phyloP scores from a whole-genome alignment of 371 early-diverging fungal species.

The Parasitella parasitica region DNA sequence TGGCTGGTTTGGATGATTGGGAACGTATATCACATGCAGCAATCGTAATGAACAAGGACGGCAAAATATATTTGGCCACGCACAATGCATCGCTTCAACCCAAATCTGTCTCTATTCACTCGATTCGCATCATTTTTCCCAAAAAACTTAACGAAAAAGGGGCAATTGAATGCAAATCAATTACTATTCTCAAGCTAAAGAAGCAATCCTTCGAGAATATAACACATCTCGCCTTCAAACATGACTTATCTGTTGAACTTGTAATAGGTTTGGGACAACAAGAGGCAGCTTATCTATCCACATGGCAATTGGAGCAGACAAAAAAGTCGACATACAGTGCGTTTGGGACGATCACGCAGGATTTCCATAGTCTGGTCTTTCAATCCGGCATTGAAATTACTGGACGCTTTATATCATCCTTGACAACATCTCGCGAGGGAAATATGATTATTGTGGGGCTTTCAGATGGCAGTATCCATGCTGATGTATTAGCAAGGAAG shows the following conservation, averaged over 20 bases:
- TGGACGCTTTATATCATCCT: conserved; percentile 32
- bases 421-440: conserved; percentile 16
- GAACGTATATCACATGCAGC: conserved; percentile 49
- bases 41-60: conserved; percentile 25
- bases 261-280: conserved; percentile 16
- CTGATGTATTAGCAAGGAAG: conserved; percentile 15
- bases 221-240: conserved; percentile 12
- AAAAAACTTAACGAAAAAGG: background rate
- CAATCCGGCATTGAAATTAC: conserved; percentile 11
- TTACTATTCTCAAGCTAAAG: conserved; percentile 1
- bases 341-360: conserved; percentile 5
- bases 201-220: background rate
- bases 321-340: conserved; percentile 7
- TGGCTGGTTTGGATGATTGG: conserved; percentile 39
- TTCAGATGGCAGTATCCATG: conserved; percentile 44
- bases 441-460: conserved; percentile 31
- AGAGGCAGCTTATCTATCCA: conserved; percentile 10
- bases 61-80: conserved; percentile 33
- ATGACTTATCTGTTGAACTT: background rate
- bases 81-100: conserved; percentile 35
- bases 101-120: conserved; percentile 28
- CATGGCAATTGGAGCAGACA: conserved; percentile 20
- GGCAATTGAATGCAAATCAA: conserved; percentile 11
- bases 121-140: conserved; percentile 38
- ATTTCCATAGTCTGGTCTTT: conserved; percentile 2